Conservation (phyloP, 805 yeast species). For the Myxozyma monticola region DNA sequence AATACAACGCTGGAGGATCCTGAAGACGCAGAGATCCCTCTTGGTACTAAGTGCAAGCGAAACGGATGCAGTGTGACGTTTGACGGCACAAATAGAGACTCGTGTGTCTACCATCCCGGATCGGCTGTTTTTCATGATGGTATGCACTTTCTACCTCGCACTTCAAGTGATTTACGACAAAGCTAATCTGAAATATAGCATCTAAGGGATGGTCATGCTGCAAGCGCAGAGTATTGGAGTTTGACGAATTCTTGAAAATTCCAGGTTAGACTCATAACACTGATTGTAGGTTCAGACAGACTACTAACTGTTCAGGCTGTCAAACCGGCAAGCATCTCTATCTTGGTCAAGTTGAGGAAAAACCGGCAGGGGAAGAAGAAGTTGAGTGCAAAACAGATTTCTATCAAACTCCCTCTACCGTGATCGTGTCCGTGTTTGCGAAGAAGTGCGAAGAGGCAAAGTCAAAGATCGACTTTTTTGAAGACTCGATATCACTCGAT, state of each 20-base stretch:
- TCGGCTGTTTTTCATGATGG: constrained; percentile 33
- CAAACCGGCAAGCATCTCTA: constrained; percentile 29
- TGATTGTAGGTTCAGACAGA: not conserved
- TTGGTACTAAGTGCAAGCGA: constrained; percentile 32
- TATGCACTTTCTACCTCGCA: not conserved
- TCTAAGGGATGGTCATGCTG: constrained; percentile 36
- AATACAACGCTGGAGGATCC: constrained; percentile 27
- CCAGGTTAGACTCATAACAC: constrained; percentile 12
- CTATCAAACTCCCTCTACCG: constrained; percentile 34
- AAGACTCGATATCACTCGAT: constrained; percentile 19
- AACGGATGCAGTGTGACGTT: constrained; percentile 28
- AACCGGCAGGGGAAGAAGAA: constrained; percentile 13
- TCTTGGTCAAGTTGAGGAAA: constrained; percentile 22
- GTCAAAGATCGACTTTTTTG: constrained; percentile 26
- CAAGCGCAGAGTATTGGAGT: constrained; percentile 33
- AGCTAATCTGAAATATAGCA: constrained; percentile 4
- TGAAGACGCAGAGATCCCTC: constrained; percentile 31
- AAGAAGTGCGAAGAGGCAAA: constrained; percentile 31
- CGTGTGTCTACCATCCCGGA: constrained; percentile 33
- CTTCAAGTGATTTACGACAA: not conserved
- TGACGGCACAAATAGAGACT: constrained; percentile 29
- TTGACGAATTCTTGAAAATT: constrained; percentile 33
- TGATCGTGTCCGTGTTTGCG: constrained; percentile 34
- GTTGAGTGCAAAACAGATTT: constrained; percentile 33
- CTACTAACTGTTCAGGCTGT: constrained; percentile 15